Base-by-base conservation (phyloP, 2,329 filamentous ascomycete species). In the Diaporthe ampelina region DNA sequence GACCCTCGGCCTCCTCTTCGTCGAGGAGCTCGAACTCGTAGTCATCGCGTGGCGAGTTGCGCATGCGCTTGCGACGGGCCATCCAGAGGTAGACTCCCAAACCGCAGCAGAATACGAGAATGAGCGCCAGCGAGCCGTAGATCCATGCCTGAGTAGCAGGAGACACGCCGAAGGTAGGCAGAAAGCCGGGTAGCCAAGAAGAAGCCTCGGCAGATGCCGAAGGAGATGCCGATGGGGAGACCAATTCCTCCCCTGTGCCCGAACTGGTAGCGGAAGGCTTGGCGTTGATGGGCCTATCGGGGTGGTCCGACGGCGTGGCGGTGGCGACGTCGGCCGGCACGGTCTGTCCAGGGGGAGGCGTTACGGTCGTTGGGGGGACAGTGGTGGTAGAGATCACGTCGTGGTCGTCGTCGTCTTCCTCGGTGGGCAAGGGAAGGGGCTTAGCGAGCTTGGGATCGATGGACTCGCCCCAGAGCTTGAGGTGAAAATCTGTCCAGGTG, bases 1-100 rank as follows among this genome's bases (percentile, higher is more conserved):
- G 82, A 37, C 88, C 87, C 78, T 92, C 87, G 21, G 88, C 87
- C 78, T 97, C 95, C 26, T 95, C 93, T 73, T 95, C 93, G 79
- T 97, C 93, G 63, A 99, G 89, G 76, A 98, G 92, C 84, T 98
- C 95, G 78, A 99, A 99, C 79, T 98, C 96, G 83, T 98, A 98
- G 81, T 93, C 92, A 79, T 96, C 94, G 67, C 94, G 91, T 4
- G 92, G 89, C 82, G 91, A 91, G 83, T 94, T 95, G 78, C 91
- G 91, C 35, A 94, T 88, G 54, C 93, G 91, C 81, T 92, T 94
- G 73, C 94, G 92, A 37, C 95, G 92, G 57, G 95, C 94, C 73
- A 96, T 86, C 83, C 91, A 94, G 78, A 97, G 90, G 86, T 96
- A 98, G 57, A 92, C 87, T n/a, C 91, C 94, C 0, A 99, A 89